These are phyloP conservation scores for Stentor coeruleus DNA, from an alignment of 73 alveolate species.

Conservation along the genomic window DNA sequence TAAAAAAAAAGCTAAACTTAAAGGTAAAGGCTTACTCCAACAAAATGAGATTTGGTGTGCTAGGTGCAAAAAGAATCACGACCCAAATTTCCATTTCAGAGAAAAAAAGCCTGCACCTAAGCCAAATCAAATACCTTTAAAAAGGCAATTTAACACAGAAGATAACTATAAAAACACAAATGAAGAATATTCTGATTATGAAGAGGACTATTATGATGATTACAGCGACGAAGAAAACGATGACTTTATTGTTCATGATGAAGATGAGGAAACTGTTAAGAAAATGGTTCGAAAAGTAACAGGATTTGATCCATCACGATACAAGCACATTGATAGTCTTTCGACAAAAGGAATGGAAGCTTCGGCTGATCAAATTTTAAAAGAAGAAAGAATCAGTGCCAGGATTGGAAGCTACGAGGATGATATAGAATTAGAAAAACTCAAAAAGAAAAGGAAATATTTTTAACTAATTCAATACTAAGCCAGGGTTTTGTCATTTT, in stretches of 20 bases:
- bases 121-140: slow-evolving; percentile 15
- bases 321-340: background rate
- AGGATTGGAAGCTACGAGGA: slow-evolving; percentile 14
- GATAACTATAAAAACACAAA: background rate
- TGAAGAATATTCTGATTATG: background rate
- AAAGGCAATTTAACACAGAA: background rate
- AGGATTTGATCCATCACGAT: background rate
- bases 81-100: background rate
- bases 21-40: background rate
- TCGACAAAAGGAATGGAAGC: slow-evolving; percentile 8
- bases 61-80: slow-evolving; percentile 12
- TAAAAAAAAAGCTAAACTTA: background rate
- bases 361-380: background rate
- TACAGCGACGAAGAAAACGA: background rate
- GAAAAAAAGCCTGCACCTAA: background rate
- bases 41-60: slow-evolving; percentile 19
- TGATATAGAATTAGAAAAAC: background rate
- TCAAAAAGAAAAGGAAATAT: background rate
- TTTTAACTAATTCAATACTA: no score
- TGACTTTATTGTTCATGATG: background rate
- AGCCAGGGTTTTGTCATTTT: slow-evolving; percentile 15
- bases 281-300: slow-evolving; percentile 11
- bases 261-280: background rate
- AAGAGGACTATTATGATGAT: background rate
- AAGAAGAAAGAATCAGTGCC: background rate